Evolutionary conservation across 2,329 filamentous ascomycete species (phyloP).

Genomic region (Rutstroemia sp.): DNA sequence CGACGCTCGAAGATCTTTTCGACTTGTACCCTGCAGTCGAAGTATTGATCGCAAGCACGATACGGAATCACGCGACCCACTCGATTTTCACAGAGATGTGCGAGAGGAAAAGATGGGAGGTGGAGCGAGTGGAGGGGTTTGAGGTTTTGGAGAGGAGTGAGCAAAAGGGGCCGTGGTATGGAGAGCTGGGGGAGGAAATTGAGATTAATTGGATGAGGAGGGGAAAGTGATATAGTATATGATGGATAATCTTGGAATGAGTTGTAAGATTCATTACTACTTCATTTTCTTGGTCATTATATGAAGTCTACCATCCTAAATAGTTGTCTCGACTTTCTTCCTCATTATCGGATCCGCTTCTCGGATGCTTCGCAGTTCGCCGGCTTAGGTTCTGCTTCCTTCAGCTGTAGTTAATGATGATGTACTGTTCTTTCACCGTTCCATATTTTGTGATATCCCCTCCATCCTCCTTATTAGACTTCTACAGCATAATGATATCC

Average conservation of each 20-base stretch:
- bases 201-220: slow-evolving; percentile 2
- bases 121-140: slow-evolving; percentile 37
- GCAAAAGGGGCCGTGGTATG: slow-evolving; percentile 60
- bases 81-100: slow-evolving; percentile 55
- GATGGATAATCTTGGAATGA: background rate
- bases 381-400: no score
- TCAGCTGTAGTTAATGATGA: no score
- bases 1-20: slow-evolving; percentile 57
- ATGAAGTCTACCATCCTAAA: background rate
- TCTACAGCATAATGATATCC: no score
- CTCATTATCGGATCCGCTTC: no score
- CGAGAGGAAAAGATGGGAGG: slow-evolving; percentile 30
- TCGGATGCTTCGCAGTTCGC: no score
- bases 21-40: slow-evolving; percentile 46
- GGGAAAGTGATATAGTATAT: no score
- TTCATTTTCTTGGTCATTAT: no score
- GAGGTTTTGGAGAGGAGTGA: slow-evolving; percentile 31
- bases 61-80: slow-evolving; percentile 65
- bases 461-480: no score
- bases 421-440: no score
- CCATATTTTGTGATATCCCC: no score
- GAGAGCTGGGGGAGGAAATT: background rate
- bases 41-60: slow-evolving; percentile 62
- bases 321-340: no score
- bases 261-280: no score